Percentiles rank a stretch among this genome's conserved stretches.
phyloP scores from a whole-genome alignment of 495 filamentous ascomycete species.

The Rhizodiscina lignyota region DNA sequence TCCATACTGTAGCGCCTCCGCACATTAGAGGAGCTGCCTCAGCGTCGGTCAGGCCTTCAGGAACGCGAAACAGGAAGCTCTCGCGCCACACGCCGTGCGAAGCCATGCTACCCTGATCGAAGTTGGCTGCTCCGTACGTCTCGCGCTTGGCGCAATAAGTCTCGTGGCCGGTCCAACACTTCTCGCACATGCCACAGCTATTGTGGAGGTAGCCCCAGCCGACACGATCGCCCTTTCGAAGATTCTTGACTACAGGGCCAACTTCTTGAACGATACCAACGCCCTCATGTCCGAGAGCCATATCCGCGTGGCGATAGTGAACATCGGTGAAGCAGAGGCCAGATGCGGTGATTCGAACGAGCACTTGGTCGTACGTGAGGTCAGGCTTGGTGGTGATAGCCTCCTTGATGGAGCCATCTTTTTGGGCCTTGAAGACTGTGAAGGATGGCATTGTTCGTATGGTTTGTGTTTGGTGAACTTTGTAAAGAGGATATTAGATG shows the following conservation, averaged over 20 bases:
- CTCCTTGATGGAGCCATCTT: too few species aligned
- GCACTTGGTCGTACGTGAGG: too few species aligned
- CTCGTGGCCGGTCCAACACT: conserved; percentile 38
- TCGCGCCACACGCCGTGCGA: conserved; percentile 10
- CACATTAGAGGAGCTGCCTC: conserved; percentile 13
- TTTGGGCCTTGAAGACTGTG: too few species aligned
- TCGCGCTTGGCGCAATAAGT: conserved; percentile 31
- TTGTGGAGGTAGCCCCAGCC: conserved; percentile 16
- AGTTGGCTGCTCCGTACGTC: conserved; percentile 28
- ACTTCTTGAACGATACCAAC: conserved; percentile 26
- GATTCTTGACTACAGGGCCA: conserved; percentile 14
- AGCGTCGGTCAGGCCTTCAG: conserved; percentile 5
- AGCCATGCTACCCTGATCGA: conserved; percentile 15
- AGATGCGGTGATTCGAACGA: conserved; percentile 29
- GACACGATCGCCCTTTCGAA: conserved; percentile 29
- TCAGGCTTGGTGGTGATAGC: too few species aligned
- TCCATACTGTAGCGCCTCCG: conserved; percentile 17
- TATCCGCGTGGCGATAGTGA: conserved; percentile 15
- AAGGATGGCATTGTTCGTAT: too few species aligned
- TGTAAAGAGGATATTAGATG: too few species aligned
- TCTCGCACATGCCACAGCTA: conserved; percentile 33
- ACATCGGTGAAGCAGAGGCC: conserved; percentile 30
- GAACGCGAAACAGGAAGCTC: conserved; percentile 12
- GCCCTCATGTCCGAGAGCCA: conserved; percentile 29
- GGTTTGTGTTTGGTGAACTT: too few species aligned